Conservation (phyloP, 768 basidiomycete genomes). For the Russula foetens region DNA sequence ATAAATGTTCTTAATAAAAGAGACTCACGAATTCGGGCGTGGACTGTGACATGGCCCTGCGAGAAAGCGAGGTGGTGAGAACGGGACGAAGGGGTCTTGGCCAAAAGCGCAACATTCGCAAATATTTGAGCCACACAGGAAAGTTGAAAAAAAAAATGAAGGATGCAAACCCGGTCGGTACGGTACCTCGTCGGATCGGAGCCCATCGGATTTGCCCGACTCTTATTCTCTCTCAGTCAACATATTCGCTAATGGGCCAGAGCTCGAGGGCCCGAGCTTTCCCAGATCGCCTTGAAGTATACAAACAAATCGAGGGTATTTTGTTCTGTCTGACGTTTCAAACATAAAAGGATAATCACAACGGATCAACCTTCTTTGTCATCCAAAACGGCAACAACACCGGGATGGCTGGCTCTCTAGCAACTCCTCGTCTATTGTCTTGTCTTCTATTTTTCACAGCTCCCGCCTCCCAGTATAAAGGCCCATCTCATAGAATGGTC, state of each 20-base stretch:
- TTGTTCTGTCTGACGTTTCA: too few species aligned
- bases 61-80: background rate
- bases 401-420: background rate
- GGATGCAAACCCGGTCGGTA: background rate
- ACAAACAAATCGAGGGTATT: too few species aligned
- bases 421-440: background rate
- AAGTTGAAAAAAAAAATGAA: slow-evolving; percentile 2
- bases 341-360: too few species aligned
- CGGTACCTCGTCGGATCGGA: too few species aligned
- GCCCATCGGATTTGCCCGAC: too few species aligned
- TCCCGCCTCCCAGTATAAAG: slow-evolving; percentile 5
- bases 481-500: background rate
- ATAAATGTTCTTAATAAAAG: background rate
- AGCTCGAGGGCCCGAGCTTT: too few species aligned
- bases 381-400: too few species aligned
- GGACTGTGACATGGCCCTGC: slow-evolving; percentile 16
- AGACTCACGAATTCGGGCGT: slow-evolving; percentile 18
- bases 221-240: too few species aligned
- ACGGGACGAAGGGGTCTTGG: slow-evolving; percentile 25
- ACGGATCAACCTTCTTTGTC: too few species aligned
- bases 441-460: background rate
- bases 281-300: too few species aligned
- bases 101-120: slow-evolving; percentile 28
- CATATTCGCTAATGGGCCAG: too few species aligned
- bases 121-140: background rate